Evolutionary conservation across 2,329 filamentous ascomycete species (phyloP).

Genomic region (Fusarium floridanum): DNA sequence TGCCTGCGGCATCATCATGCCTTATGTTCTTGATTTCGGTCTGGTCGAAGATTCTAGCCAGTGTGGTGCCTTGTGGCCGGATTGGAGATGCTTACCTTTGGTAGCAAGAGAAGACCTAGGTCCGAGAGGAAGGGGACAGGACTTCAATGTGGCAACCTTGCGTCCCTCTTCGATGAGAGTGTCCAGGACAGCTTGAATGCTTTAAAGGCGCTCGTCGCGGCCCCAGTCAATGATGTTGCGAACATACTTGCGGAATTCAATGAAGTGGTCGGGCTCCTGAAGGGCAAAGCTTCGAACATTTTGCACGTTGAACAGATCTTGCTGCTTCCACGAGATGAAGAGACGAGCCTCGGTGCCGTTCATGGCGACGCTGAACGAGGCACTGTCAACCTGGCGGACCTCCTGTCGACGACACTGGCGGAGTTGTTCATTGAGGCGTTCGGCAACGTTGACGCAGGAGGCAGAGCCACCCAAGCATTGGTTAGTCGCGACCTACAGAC

Average conservation of each 20-base stretch:
- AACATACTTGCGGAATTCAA: conserved; percentile 50
- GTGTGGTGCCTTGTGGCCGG: neutral
- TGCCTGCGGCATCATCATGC: neutral
- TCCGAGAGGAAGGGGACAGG: neutral
- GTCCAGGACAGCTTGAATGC: conserved; percentile 39
- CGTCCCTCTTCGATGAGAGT: neutral
- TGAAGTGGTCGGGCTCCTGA: conserved; percentile 45
- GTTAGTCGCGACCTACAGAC: conserved; percentile 53
- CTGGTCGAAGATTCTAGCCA: neutral
- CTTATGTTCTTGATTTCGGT: neutral
- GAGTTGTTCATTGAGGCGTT: conserved; percentile 46
- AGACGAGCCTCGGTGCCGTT: conserved; percentile 49
- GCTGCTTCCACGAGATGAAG: conserved; percentile 52
- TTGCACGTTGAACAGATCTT: conserved; percentile 46
- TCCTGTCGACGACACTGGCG: conserved; percentile 32
- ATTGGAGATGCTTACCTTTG: neutral
- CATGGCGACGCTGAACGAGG: neutral
- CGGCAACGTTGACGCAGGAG: conserved; percentile 51
- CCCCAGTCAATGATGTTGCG: conserved; percentile 55
- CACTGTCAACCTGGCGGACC: conserved; percentile 45
- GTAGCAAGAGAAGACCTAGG: neutral
- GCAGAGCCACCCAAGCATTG: conserved; percentile 51
- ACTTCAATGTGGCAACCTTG: neutral
- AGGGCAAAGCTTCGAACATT: conserved; percentile 48
- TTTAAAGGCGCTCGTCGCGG: conserved; percentile 42